Percentiles rank a stretch among this genome's conserved stretches.
phyloP scores from a whole-genome alignment of 2,329 filamentous ascomycete species.

The Xylaria hypoxylon region DNA sequence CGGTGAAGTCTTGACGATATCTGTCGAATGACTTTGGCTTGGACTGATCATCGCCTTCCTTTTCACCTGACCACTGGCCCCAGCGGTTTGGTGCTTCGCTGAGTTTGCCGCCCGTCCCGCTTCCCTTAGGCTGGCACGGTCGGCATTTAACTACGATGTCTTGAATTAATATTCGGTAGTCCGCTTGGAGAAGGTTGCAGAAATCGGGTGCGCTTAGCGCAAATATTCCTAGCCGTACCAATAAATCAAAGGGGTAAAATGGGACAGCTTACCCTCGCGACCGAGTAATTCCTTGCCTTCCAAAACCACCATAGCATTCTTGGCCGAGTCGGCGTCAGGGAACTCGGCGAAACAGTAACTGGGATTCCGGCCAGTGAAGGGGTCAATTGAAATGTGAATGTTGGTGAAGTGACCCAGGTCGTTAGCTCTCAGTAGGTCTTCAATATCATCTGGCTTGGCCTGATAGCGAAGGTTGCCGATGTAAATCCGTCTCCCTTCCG shows the following conservation, averaged over 20 bases:
- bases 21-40: conserved; percentile 35
- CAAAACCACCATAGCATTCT: conserved; percentile 67
- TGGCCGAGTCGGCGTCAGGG: conserved; percentile 65
- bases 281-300: conserved; percentile 66
- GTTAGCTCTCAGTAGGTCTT: conserved; percentile 49
- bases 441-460: conserved; percentile 55
- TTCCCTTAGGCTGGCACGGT: conserved; percentile 65
- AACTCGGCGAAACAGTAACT: conserved; percentile 83
- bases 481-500: conserved; percentile 64
- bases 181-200: not conserved
- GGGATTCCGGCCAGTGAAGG: conserved; percentile 75
- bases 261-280: conserved; percentile 54
- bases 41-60: conserved; percentile 41
- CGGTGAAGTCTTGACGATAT: conserved; percentile 43
- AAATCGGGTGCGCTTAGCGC: not conserved
- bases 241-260: not conserved
- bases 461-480: conserved; percentile 73
- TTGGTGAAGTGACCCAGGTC: conserved; percentile 59
- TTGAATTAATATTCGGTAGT: conserved; percentile 17
- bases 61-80: conserved; percentile 56
- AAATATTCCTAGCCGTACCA: not conserved
- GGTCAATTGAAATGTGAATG: conserved; percentile 76
- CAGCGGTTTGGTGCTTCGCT: conserved; percentile 55
- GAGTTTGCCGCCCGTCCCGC: conserved; percentile 35
- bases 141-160: conserved; percentile 66